phyloP scores from a whole-genome alignment of 1,284 basidiomycete species.

The Fereydounia khargensis region DNA sequence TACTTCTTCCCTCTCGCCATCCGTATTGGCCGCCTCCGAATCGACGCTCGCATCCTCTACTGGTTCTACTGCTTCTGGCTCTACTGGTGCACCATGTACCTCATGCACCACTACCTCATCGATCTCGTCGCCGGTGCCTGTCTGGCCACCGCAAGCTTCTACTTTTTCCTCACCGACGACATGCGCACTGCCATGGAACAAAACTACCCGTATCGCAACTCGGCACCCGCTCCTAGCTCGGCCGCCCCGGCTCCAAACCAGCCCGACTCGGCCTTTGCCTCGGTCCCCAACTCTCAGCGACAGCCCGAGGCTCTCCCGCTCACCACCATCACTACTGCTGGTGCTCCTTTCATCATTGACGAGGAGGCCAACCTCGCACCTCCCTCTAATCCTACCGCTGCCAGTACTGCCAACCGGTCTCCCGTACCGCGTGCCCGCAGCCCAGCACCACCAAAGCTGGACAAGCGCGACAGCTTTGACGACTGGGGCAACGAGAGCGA shows the following conservation, averaged over 20 bases:
- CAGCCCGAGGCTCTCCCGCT: not conserved
- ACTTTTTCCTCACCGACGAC: constrained; percentile 60
- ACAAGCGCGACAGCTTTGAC: not conserved
- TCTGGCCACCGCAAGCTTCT: constrained; percentile 82
- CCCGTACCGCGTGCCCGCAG: constrained; percentile 16
- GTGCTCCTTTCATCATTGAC: constrained; percentile 8
- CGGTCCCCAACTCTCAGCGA: too few species aligned
- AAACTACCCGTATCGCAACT: constrained; percentile 31
- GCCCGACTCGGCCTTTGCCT: constrained; percentile 30
- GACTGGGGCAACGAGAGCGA: constrained; percentile 1
- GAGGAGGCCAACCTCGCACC: not conserved
- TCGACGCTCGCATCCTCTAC: constrained; percentile 62
- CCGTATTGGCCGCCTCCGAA: constrained; percentile 27
- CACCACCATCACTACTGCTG: constrained; percentile 15
- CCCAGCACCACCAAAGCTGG: not conserved
- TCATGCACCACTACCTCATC: constrained; percentile 76
- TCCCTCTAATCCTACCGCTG: not conserved
- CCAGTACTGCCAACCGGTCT: constrained; percentile 4
- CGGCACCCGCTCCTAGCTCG: constrained; percentile 21
- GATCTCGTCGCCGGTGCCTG: constrained; percentile 93
- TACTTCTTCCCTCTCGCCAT: constrained; percentile 79
- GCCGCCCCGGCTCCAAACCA: constrained; percentile 28
- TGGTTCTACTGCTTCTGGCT: constrained; percentile 85
- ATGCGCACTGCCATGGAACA: constrained; percentile 49
- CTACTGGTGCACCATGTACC: constrained; percentile 92